Conservation (phyloP, 805 yeast genomes). For the Candida jianshihensis region DNA sequence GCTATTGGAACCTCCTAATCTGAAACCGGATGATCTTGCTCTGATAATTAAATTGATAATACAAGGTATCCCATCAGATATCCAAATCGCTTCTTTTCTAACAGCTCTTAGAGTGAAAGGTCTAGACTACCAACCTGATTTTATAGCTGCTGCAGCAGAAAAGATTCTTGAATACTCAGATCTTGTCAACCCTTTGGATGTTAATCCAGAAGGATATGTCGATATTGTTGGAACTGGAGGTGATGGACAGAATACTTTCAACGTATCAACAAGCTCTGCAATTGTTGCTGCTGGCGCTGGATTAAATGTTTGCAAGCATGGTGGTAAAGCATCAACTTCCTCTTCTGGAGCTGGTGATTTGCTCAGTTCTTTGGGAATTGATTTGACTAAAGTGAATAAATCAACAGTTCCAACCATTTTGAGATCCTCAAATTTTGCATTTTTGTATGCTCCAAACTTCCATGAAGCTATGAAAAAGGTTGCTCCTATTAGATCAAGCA, state of each 20-base stretch:
- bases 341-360: slow-evolving; percentile 92
- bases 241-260: slow-evolving; percentile 95
- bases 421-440: slow-evolving; percentile 42
- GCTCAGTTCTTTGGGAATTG: slow-evolving; percentile 75
- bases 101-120: slow-evolving; percentile 69
- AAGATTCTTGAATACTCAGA: slow-evolving; percentile 64
- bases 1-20: slow-evolving; percentile 49
- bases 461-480: slow-evolving; percentile 88
- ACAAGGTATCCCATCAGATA: slow-evolving; percentile 51
- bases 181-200: slow-evolving; percentile 36
- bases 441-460: slow-evolving; percentile 90
- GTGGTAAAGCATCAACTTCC: slow-evolving; percentile 95
- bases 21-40: slow-evolving; percentile 59
- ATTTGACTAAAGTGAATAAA: slow-evolving; percentile 60
- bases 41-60: slow-evolving; percentile 57
- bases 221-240: slow-evolving; percentile 99
- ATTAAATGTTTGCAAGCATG: slow-evolving; percentile 83
- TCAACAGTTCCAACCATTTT: slow-evolving; percentile 54
- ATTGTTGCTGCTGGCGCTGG: slow-evolving; percentile 90
- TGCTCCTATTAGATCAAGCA: slow-evolving; percentile 63
- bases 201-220: slow-evolving; percentile 47
- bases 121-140: slow-evolving; percentile 74
- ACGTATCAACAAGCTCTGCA: slow-evolving; percentile 92
- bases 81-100: slow-evolving; percentile 73
- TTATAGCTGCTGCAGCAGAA: slow-evolving; percentile 78